These are phyloP conservation scores for Tardiomyces depauwii DNA, from an alignment of 1,139 yeast genomes.

Conservation along the genomic window DNA sequence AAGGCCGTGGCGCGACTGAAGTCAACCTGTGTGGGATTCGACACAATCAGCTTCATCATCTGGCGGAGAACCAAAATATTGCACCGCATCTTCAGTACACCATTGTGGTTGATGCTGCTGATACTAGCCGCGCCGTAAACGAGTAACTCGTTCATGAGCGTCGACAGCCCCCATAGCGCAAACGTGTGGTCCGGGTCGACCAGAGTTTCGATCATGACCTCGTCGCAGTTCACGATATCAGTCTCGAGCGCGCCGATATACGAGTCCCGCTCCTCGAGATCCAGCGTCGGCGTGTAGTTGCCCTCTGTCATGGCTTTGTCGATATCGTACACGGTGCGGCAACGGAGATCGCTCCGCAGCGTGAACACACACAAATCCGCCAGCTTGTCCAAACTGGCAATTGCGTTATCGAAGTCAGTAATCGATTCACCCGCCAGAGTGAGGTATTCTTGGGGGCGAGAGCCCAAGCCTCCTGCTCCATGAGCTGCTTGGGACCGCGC, in stretches of 20 bases:
- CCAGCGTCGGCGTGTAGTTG: slow-evolving; percentile 32
- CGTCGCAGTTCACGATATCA: slow-evolving; percentile 43
- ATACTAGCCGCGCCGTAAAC: slow-evolving; percentile 51
- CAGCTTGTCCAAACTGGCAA: slow-evolving; percentile 36
- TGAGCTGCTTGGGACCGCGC: not conserved
- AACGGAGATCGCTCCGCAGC: slow-evolving; percentile 55
- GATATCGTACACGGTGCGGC: slow-evolving; percentile 50
- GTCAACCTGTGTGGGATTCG: slow-evolving; percentile 47
- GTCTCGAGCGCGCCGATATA: slow-evolving; percentile 49
- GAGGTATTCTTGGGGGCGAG: not conserved
- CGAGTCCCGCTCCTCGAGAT: slow-evolving; percentile 56
- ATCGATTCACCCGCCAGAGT: slow-evolving; percentile 31
- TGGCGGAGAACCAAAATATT: slow-evolving; percentile 70
- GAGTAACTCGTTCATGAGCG: slow-evolving; percentile 44
- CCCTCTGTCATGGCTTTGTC: slow-evolving; percentile 33
- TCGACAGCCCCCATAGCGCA: slow-evolving; percentile 41
- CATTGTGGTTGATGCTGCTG: slow-evolving; percentile 46
- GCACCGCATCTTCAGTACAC: slow-evolving; percentile 53
- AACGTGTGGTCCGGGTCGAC: slow-evolving; percentile 21
- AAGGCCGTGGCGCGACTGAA: slow-evolving; percentile 47
- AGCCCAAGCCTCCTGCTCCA: not conserved
- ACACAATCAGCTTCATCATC: slow-evolving; percentile 52
- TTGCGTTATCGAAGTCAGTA: slow-evolving; percentile 37
- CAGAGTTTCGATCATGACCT: slow-evolving; percentile 22
- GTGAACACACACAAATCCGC: slow-evolving; percentile 41